These are phyloP conservation scores for Talaromyces atroroseus DNA, from an alignment of 2,329 filamentous ascomycete genomes.

Conservation along the genomic window DNA sequence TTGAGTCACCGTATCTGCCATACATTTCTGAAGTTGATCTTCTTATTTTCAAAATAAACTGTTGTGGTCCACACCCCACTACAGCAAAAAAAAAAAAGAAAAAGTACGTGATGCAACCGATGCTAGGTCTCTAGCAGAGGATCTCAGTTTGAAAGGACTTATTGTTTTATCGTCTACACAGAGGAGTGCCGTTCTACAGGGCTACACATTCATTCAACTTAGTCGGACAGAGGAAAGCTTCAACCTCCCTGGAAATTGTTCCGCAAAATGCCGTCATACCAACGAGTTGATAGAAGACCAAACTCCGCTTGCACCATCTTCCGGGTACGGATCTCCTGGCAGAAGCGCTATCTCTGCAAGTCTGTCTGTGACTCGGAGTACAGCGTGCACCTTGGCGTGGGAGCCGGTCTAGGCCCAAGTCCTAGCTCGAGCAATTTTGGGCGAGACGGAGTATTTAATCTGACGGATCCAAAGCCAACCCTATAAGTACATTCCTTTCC, in stretches of 20 bases:
- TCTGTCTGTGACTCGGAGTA: too few relatives aligned
- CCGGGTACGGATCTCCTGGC: too few relatives aligned
- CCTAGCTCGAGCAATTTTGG: too few relatives aligned
- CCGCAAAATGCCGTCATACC: too few relatives aligned
- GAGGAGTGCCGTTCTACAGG: constrained; percentile 7
- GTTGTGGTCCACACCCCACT: constrained; percentile 14
- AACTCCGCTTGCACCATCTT: too few relatives aligned
- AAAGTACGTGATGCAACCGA: constrained; percentile 12
- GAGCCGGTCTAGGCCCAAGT: not conserved
- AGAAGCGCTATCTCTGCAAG: too few relatives aligned
- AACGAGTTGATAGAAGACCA: too few relatives aligned
- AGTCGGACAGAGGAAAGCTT: too few relatives aligned
- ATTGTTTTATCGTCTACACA: constrained; percentile 9
- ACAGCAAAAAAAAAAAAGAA: too few relatives aligned
- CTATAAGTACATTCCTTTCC: not conserved
- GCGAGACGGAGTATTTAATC: not conserved
- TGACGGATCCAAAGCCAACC: not conserved
- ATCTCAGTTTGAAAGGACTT: constrained; percentile 13
- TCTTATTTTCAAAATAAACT: constrained; percentile 16
- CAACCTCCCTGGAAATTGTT: too few relatives aligned
- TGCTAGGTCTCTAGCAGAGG: constrained; percentile 8
- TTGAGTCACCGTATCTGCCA: constrained; percentile 5
- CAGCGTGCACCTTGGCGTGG: not conserved
- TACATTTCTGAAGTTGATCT: constrained; percentile 15
- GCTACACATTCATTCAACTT: too few relatives aligned